phyloP scores from a whole-genome alignment of 2,329 filamentous ascomycete species.

The Dothiorella sarmentorum region DNA sequence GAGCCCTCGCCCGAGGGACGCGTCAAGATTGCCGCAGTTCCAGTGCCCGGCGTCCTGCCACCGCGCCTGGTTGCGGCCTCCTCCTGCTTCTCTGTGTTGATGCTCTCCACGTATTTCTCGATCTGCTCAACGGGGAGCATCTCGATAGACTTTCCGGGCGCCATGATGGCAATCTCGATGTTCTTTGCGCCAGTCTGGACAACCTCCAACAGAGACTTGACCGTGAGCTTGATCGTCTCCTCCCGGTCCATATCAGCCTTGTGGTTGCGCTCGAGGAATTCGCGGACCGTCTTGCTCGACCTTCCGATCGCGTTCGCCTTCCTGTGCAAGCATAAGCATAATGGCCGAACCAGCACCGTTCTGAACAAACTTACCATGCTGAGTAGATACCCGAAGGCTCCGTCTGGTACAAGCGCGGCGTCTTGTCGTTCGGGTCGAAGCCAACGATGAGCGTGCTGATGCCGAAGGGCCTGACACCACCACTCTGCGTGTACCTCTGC shows the following conservation, averaged over 20 bases:
- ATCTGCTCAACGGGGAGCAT: constrained; percentile 95
- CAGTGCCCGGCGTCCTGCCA: constrained; percentile 60
- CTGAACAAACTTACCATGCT: constrained; percentile 68
- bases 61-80: constrained; percentile 93
- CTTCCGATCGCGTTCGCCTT: constrained; percentile 98
- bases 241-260: constrained; percentile 97
- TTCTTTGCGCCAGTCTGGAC: constrained; percentile 99
- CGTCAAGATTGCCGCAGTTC: constrained; percentile 71
- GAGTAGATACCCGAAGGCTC: constrained; percentile 99
- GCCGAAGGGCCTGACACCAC: constrained; percentile 96
- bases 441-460: constrained; percentile 97
- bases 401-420: constrained; percentile 91
- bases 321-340: constrained; percentile 51
- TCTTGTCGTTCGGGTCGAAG: constrained; percentile 91
- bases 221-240: constrained; percentile 91
- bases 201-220: constrained; percentile 96
- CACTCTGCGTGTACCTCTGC: constrained; percentile 98
- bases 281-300: constrained; percentile 97
- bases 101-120: constrained; percentile 95
- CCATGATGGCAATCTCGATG: constrained; percentile 98
- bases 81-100: constrained; percentile 99
- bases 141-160: constrained; percentile 84
- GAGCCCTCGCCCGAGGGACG: constrained; percentile 48
- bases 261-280: constrained; percentile 98
- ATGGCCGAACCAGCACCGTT: background rate